Evolutionary conservation across 2,329 filamentous ascomycete species (phyloP).

Genomic region (Colletotrichum siamense): DNA sequence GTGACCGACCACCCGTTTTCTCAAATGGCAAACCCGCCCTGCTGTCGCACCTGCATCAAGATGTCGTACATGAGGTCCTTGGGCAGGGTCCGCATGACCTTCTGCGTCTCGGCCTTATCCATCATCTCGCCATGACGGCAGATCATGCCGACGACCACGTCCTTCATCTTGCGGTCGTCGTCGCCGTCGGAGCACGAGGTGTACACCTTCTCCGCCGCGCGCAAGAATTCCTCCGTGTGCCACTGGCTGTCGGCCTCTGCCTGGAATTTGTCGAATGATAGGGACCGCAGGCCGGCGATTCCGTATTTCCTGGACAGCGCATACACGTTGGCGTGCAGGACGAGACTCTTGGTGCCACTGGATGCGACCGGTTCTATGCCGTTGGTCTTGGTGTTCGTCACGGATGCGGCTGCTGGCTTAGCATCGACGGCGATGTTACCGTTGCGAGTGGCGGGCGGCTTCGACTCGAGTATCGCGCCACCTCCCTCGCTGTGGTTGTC

Average conservation of each 20-base stretch:
- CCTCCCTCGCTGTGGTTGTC: neutral
- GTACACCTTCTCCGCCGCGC: constrained; percentile 5
- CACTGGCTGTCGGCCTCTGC: constrained; percentile 4
- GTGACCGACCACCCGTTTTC: neutral
- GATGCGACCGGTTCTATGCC: neutral
- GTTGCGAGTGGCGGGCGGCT: neutral
- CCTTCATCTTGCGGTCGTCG: constrained; percentile 7
- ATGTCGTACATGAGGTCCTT: constrained; percentile 13
- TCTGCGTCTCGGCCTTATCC: constrained; percentile 1
- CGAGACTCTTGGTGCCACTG: neutral
- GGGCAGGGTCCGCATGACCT: constrained; percentile 5
- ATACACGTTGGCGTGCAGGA: constrained; percentile 9
- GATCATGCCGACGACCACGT: constrained; percentile 8
- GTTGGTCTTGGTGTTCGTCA: neutral
- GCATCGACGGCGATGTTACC: neutral
- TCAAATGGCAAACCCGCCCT: constrained; percentile 3
- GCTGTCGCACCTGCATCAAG: neutral
- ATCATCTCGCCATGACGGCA: constrained; percentile 2
- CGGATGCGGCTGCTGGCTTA: neutral
- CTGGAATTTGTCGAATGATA: neutral
- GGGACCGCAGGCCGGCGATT: neutral
- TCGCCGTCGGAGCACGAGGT: neutral
- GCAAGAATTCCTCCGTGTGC: constrained; percentile 11
- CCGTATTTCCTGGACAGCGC: constrained; percentile 5
- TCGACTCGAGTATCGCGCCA: neutral